Evolutionary conservation across 352 stramenopile species (phyloP), one percentile per base, ranked within the genome.

Genomic region (Phytophthora syringae): DNA sequence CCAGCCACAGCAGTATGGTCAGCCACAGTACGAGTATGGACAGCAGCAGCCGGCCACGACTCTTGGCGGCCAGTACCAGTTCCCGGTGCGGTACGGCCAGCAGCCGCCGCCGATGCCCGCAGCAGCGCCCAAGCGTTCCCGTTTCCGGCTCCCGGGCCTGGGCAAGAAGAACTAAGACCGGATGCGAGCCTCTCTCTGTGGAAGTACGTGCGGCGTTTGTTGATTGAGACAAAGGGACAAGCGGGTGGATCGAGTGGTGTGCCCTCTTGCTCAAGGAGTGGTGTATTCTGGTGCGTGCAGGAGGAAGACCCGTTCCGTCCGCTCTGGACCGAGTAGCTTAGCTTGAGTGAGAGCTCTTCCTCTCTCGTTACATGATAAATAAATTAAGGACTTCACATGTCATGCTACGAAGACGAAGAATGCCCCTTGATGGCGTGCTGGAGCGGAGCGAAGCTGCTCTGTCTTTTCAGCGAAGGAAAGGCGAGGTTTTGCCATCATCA

Each of bases 161-260:
- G 80, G 83, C 71, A 89, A 88, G 71, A 93, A 90, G 74, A 90
- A 89, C 70, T 92, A 84, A 84, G 84, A 65, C 76, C 5, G 75
- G 42, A 63, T 42, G 32, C 49, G 56, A 53, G 28, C 18, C 28
- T 69, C 34, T 39, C 28, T 64, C 30, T 40, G 24, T 52, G 39
- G 36, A 52, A 67, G 53, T 47, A 52, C 56, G 34, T 66, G 64
- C 57, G 15, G n/a, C n/a, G n/a, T n/a, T n/a, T 52, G 44, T 49
- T 67, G 45, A 51, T 37, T 20, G 56, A 61, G 51, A 58, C n/a
- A 50, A 52, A 50, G 20, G 42, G 21, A 54, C 48, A 59, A 60
- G 52, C 39, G 60, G 54, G 42, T 2, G 22, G 25, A 45, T 42
- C 54, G 58, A 69, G 51, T 75, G 54, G 60, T 51, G 56, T 28